Evolutionary conservation across 106 monocot genomes (phyloP).

Genomic region (Triglochin maritima): DNA sequence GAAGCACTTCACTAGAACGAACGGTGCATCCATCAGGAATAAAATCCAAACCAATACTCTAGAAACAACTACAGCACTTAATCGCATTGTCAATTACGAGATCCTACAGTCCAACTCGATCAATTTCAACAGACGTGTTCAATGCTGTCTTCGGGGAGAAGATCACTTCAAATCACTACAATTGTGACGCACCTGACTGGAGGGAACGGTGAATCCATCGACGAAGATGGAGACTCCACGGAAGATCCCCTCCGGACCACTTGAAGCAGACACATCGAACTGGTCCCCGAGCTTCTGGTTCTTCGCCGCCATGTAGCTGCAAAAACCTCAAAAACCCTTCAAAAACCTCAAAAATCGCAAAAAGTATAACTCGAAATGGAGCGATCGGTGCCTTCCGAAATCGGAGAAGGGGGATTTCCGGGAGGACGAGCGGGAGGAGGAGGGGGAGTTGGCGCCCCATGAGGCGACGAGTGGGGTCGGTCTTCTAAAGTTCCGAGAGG

Average conservation of each 20-base stretch:
- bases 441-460: conserved; percentile 4
- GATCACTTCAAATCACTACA: no score
- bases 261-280: conserved; percentile 59
- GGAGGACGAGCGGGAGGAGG: background rate
- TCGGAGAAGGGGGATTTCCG: conserved; percentile 43
- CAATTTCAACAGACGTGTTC: no score
- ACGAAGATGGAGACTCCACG: conserved; percentile 87
- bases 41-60: no score
- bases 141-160: no score
- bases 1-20: no score
- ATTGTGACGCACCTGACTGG: conserved; percentile 45
- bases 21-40: no score
- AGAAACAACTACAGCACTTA: no score
- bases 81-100: no score
- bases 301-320: conserved; percentile 83
- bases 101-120: no score
- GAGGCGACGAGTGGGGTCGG: background rate
- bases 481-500: background rate
- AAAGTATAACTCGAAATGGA: background rate
- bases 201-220: conserved; percentile 82
- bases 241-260: conserved; percentile 39
- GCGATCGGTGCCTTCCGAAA: conserved; percentile 47
- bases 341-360: background rate
- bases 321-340: background rate
- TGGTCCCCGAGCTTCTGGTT: conserved; percentile 80